Evolutionary conservation across 2,329 filamentous ascomycete genomes (phyloP), one percentile per base, ranked within the genome.

Genomic region (Curvularia eragrostidis): DNA sequence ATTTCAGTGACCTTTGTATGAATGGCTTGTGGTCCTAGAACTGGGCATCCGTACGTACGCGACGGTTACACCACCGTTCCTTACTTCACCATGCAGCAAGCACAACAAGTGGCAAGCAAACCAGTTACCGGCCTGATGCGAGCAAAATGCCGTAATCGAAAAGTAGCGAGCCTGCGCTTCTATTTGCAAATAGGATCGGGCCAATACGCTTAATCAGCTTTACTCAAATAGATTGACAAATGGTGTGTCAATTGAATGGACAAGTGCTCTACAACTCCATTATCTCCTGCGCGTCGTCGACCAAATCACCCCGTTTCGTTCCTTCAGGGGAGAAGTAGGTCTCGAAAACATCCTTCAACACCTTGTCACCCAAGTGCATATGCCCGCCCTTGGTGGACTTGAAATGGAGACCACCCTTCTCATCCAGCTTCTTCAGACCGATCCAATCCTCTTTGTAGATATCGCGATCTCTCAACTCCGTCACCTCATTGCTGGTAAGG

Each of bases 371-470:
- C 61, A 98, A 79, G 61, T 88, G 79, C 93, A 99, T 98, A 80
- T 99, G 95, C 23, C 86, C 85, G 0, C 94, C 95, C 4, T 87
- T 82, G 0, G 87, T 84, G 2, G 82, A 87, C 74, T 87, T 82
- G 77, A 97, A 97, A 55, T 88, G 84, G 67, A 99, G 79, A 1
- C 86, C 91, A 2, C 89, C 91, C 80, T 90, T 90, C 75, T 89
- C 80, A 78, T 97, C 93, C 70, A 99, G 79, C 68, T 80, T 79
- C 75, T 85, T 90, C 75, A 99, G 80, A 0, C 95, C 95, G 26
- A 99, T 80, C 95, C 95, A 99, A 79, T 99, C 94, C 78, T 98
- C 89, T 66, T 85, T 86, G 77, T 97, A 99, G 1, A 98, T 81
- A 26, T 78, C 76, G 56, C 91, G 83, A 51, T 93, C 85, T 64